phyloP scores from a whole-genome alignment of 139 green algal genomes.

The Chlorella sp. region DNA sequence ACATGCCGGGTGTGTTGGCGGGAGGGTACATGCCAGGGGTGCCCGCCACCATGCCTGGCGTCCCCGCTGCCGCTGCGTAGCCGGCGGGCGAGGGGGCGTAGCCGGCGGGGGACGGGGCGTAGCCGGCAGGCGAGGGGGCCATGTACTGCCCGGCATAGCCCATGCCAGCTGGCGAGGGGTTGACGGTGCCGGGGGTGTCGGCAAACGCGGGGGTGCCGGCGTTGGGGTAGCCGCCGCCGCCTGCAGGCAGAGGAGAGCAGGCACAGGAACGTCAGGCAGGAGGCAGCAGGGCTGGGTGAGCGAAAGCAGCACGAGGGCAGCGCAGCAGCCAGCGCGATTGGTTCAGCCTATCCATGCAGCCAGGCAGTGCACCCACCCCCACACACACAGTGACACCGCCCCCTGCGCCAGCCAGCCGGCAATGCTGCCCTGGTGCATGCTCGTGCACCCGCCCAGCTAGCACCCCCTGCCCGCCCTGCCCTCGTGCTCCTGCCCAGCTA shows the following conservation, averaged over 20 bases:
- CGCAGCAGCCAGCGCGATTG: no score
- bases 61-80: constrained; percentile 11
- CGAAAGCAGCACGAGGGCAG: neutral
- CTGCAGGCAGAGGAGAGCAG: neutral
- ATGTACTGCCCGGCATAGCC: constrained; percentile 20
- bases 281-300: neutral
- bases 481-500: no score
- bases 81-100: constrained; percentile 9
- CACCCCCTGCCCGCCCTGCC: no score
- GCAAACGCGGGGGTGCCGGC: constrained; percentile 36
- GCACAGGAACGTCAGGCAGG: no score
- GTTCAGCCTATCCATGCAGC: no score
- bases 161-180: constrained; percentile 27
- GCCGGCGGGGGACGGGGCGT: neutral
- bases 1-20: constrained; percentile 28
- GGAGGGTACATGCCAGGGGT: constrained; percentile 21
- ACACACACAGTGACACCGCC: no score
- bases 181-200: constrained; percentile 28
- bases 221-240: constrained; percentile 26
- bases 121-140: neutral
- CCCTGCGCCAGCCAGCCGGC: no score
- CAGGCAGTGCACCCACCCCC: no score
- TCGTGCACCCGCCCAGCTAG: no score
- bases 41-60: neutral
- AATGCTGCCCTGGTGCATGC: no score